These are phyloP conservation scores for Aspergillus versicolor DNA, from an alignment of 2,329 filamentous ascomycete species.

Conservation along the genomic window DNA sequence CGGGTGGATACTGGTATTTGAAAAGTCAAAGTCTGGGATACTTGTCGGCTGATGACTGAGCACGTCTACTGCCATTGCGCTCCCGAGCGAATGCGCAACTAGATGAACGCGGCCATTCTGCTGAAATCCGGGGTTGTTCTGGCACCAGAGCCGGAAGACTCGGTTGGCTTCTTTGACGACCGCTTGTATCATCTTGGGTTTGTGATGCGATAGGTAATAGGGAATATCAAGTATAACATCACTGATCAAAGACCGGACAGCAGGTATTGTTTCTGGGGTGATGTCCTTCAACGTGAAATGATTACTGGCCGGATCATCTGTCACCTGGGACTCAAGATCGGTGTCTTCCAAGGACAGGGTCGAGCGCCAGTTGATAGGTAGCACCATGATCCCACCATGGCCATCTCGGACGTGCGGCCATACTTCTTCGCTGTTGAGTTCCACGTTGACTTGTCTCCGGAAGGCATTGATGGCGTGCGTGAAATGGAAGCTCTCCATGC, in stretches of 20 bases:
- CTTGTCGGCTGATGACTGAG: conserved; percentile 82
- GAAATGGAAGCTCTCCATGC: conserved; percentile 95
- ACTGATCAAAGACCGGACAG: conserved; percentile 88
- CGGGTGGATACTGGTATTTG: conserved; percentile 41
- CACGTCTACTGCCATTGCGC: conserved; percentile 90
- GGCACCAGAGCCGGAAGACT: conserved; percentile 93
- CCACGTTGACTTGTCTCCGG: conserved; percentile 79
- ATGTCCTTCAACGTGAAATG: conserved; percentile 78
- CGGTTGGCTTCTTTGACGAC: conserved; percentile 89
- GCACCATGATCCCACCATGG: conserved; percentile 88
- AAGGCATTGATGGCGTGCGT: conserved; percentile 94
- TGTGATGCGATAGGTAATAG: conserved; percentile 96
- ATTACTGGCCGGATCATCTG: conserved; percentile 58
- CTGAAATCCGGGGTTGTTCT: conserved; percentile 84
- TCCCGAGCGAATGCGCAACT: conserved; percentile 89
- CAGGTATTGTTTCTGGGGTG: conserved; percentile 84
- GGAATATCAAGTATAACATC: conserved; percentile 99
- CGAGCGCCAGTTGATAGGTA: conserved; percentile 93
- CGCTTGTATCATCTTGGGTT: conserved; percentile 88
- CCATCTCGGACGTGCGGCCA: conserved; percentile 70
- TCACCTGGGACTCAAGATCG: conserved; percentile 54
- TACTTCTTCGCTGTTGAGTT: conserved; percentile 73
- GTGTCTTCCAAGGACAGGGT: conserved; percentile 84
- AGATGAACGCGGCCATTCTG: conserved; percentile 82
- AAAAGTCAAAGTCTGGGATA: conserved; percentile 52